Base-by-base conservation (phyloP, 305 asterid genomes). In the Fraxinus baroniana region DNA sequence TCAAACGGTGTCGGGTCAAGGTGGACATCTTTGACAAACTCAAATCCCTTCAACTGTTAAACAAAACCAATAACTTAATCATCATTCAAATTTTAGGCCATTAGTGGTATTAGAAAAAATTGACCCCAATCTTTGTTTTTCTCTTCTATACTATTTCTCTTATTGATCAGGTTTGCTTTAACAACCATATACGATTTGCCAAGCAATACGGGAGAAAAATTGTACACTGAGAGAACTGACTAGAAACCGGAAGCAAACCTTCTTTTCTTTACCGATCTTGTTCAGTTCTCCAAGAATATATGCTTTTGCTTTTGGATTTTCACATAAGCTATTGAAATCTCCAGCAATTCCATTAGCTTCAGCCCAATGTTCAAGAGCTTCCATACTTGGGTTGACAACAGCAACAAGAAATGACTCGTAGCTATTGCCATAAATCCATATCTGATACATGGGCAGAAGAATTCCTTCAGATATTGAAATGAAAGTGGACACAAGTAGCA, bases 341-440 rank as follows among this genome's bases (percentile, higher is more conserved):
- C 88, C 92, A 30, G 88, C 73, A 18, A 89, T 64, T 55, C 84
- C 85, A 85, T 90, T 93, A 36, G 32, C 89, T 83, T 87, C 91
- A 0, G 93, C 97, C 97, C 95, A 93, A 39, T 79, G 83, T 88
- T 88, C 86, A 55, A 93, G 89, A 30, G 87, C 85, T 75, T 85
- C 91, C 41, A 71, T 77, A 80, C 92, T 94, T n/a, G 98, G 98
- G 87, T 92, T 94, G 79, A 90, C 93, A 9, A 93, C 91, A 32
- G 98, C 95, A 78, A 94, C 93, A 49, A 94, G 97, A 81, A 90
- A 93, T 80, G 97, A 91, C 85, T 94, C 91, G 17, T 84, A 94
- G 86, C 97, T 92, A 90, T 87, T 94, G 7, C 98, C 98, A 1
- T 94, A 94, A 20, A 93, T 72, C 97, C 98, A 94, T 83, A 93